Percentiles rank a stretch among this genome's conserved stretches.
These are phyloP conservation scores for Pisolithus tinctorius DNA, from an alignment of 768 basidiomycete genomes.

Conservation along the genomic window DNA sequence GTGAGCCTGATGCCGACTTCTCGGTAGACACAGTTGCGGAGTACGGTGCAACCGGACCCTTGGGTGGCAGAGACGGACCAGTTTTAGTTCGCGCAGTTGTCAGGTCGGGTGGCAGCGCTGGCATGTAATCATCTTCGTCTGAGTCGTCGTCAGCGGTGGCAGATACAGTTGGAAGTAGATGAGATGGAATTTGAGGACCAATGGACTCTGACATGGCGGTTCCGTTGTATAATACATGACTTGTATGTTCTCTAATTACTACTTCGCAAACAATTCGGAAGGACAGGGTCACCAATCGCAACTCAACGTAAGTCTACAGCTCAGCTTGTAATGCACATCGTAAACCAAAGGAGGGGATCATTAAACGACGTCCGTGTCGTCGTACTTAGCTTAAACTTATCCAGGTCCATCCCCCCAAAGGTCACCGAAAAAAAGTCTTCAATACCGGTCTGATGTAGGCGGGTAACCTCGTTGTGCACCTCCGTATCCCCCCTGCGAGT, in stretches of 20 bases:
- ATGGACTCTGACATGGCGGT: slow-evolving; percentile 38
- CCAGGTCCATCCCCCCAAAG: no score
- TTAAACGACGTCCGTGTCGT: no score
- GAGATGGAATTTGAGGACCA: slow-evolving; percentile 52
- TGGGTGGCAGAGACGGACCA: slow-evolving; percentile 18
- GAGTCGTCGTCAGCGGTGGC: slow-evolving; percentile 20
- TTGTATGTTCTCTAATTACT: not conserved
- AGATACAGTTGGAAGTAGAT: slow-evolving; percentile 27
- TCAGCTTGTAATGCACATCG: no score
- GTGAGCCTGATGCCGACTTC: not conserved
- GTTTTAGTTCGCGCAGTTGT: slow-evolving; percentile 34
- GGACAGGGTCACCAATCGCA: no score
- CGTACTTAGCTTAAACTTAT: no score
- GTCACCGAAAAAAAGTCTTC: slow-evolving; percentile 9
- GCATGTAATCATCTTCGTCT: slow-evolving; percentile 63
- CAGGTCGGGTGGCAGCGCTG: slow-evolving; percentile 70
- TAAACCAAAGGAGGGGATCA: no score
- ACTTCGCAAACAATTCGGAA: no score
- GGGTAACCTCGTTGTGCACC: slow-evolving; percentile 33
- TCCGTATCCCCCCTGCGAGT: slow-evolving; percentile 22
- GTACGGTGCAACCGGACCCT: not conserved
- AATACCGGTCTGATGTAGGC: slow-evolving; percentile 42
- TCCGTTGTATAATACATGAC: not conserved
- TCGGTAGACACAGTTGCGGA: not conserved
- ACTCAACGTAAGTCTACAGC: no score